A percentile compares a stretch with the other conserved stretches of the same genome.
Evolutionary conservation across 2,329 filamentous ascomycete species (phyloP).

Genomic region (Thermoascus crustaceus): DNA sequence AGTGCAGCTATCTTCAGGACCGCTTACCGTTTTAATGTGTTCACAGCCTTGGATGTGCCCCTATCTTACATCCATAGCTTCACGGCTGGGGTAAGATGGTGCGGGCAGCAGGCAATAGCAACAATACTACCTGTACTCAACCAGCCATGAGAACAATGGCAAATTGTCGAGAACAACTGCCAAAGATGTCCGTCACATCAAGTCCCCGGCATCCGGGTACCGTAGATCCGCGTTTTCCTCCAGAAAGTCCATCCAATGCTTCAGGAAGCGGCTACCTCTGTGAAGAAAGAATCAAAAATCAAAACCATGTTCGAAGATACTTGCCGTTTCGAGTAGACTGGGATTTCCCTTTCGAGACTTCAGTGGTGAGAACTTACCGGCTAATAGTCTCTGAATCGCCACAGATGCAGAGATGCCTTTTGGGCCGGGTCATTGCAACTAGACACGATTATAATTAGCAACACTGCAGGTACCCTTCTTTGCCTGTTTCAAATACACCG

Average conservation of each 20-base stretch:
- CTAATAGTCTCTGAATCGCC: conserved; percentile 91
- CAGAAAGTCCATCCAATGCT: conserved; percentile 82
- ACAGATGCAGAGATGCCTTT: conserved; percentile 79
- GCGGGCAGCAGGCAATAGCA: no score
- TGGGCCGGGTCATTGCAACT: conserved; percentile 97
- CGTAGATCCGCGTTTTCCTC: conserved; percentile 85
- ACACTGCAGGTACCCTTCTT: background rate
- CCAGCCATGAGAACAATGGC: no score
- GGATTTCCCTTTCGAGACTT: background rate
- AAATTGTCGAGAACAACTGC: no score
- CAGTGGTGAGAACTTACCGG: conserved; percentile 52
- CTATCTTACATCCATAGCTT: no score
- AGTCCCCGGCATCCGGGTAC: conserved; percentile 60
- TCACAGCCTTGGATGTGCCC: no score
- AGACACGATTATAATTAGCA: conserved; percentile 11
- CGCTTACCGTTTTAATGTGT: no score
- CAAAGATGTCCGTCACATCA: conserved; percentile 18
- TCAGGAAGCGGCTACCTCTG: conserved; percentile 78
- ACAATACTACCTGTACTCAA: no score
- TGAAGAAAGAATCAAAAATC: conserved; percentile 11
- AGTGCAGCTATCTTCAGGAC: no score
- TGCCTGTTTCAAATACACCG: no score
- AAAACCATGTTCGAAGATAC: conserved; percentile 3
- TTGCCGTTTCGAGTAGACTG: background rate
- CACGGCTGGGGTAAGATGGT: no score